Conservation (phyloP, 345 rosid species). For the Fremontodendron californicum region DNA sequence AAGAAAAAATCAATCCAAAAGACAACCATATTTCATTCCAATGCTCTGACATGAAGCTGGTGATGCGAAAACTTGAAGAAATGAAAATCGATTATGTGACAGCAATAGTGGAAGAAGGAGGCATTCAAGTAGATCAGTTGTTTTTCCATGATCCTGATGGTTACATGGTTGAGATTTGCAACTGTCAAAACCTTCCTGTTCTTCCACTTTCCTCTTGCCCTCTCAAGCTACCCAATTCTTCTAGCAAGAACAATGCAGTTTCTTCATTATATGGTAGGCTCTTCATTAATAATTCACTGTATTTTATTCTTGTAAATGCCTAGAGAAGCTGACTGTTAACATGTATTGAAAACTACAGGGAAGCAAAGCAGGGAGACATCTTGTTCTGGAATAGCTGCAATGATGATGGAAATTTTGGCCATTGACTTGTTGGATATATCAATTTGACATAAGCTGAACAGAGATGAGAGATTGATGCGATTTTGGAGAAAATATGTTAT, state of each 20-base stretch:
- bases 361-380: constrained; percentile 12
- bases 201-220: constrained; percentile 53
- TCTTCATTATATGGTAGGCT: constrained; percentile 24
- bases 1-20: constrained; percentile 50
- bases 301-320: neutral
- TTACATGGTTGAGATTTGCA: constrained; percentile 77
- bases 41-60: constrained; percentile 52
- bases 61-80: constrained; percentile 46
- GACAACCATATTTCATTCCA: constrained; percentile 74
- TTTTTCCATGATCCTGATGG: constrained; percentile 72
- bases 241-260: neutral
- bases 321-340: neutral
- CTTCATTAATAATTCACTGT: neutral
- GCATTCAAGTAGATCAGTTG: constrained; percentile 48
- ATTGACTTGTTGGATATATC: constrained; percentile 39
- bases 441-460: constrained; percentile 16
- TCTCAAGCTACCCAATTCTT: constrained; percentile 28
- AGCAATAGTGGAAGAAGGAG: constrained; percentile 41
- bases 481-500: neutral
- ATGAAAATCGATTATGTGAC: constrained; percentile 43
- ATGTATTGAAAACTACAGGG: constrained; percentile 14
- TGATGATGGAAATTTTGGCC: constrained; percentile 52
- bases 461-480: neutral
- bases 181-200: constrained; percentile 72
- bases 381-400: constrained; percentile 33